Percentiles rank a stretch among this genome's conserved stretches.
phyloP scores from a whole-genome alignment of 257 asterid species.

The Avicennia marina region DNA sequence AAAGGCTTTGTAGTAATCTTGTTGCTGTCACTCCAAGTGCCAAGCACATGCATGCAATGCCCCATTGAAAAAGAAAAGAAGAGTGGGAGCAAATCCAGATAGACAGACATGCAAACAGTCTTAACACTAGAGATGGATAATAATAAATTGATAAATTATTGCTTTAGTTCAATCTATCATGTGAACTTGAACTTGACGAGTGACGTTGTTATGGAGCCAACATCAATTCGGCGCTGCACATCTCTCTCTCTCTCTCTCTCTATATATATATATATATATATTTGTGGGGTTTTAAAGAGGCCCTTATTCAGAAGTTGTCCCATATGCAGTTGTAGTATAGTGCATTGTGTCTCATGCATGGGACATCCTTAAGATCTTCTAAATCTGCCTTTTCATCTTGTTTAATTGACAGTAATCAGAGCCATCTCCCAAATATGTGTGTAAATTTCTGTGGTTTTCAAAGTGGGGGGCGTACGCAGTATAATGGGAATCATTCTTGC shows the following conservation, averaged over 20 bases:
- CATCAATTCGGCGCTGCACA: constrained; percentile 23
- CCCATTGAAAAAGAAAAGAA: constrained; percentile 26
- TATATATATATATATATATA: too few species aligned
- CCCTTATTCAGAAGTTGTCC: constrained; percentile 21
- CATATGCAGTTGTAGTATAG: not conserved
- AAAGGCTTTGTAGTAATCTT: too few species aligned
- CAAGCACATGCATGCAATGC: constrained; percentile 8
- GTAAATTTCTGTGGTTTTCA: not conserved
- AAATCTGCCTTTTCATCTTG: constrained; percentile 6
- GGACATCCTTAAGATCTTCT: constrained; percentile 5
- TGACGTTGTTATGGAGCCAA: constrained; percentile 11
- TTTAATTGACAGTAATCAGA: not conserved
- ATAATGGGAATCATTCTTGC: not conserved
- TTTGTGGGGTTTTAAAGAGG: too few species aligned
- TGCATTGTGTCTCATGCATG: constrained; percentile 5
- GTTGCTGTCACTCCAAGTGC: too few species aligned
- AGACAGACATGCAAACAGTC: constrained; percentile 20
- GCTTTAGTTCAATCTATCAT: too few species aligned
- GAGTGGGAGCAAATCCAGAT: constrained; percentile 27
- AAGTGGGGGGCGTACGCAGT: not conserved
- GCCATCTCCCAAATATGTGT: not conserved
- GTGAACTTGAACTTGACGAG: too few species aligned
- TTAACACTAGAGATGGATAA: constrained; percentile 5
- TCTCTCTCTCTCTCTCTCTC: too few species aligned
- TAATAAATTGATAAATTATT: too few species aligned